A percentile compares a stretch with the other conserved stretches of the same genome.
These are phyloP conservation scores for Mycena chlorophos DNA, from an alignment of 768 basidiomycete species.

Conservation along the genomic window DNA sequence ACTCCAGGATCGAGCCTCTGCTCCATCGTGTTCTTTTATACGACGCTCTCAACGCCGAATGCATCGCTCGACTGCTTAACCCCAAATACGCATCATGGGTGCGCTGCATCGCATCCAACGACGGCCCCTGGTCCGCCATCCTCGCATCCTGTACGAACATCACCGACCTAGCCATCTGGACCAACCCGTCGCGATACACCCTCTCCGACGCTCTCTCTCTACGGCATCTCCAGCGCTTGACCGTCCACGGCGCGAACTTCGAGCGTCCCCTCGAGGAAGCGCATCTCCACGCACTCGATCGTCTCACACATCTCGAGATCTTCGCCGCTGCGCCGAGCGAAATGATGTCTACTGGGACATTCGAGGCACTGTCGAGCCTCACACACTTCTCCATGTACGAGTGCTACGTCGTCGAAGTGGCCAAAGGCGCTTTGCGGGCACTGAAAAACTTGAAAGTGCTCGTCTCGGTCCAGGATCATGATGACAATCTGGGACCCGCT, in stretches of 20 bases:
- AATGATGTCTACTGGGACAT: neutral
- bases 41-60: neutral
- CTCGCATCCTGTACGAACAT: too few species aligned
- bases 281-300: neutral
- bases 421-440: neutral
- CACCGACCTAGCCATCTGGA: too few species aligned
- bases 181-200: too few species aligned
- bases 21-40: neutral
- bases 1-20: neutral
- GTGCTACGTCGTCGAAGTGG: neutral
- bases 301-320: neutral
- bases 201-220: too few species aligned
- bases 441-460: too few species aligned
- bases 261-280: too few species aligned
- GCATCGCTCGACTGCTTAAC: too few species aligned
- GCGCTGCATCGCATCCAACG: too few species aligned
- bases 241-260: too few species aligned
- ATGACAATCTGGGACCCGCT: neutral
- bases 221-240: too few species aligned
- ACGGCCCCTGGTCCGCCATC: too few species aligned
- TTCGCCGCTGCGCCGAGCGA: neutral
- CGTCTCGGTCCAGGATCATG: neutral
- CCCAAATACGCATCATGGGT: too few species aligned
- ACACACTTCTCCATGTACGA: neutral
- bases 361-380: neutral